Evolutionary conservation across 345 rosid genomes (phyloP).

Genomic region (Corymbia maculata): DNA sequence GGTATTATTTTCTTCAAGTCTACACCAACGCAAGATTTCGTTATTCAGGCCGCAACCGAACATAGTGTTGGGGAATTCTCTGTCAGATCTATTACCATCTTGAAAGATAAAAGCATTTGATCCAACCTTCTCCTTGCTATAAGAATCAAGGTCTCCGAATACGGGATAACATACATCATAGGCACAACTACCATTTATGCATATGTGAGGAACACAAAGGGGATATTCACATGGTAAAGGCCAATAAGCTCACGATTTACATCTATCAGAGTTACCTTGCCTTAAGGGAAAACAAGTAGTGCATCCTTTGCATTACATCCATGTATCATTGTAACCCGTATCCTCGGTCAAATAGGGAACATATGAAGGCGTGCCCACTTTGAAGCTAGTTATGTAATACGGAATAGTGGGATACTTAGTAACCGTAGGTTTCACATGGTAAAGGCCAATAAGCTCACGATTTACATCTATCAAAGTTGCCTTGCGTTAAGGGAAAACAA

Average conservation of each 20-base stretch:
- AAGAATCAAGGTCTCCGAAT: too few relatives aligned
- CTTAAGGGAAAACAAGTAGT: background rate
- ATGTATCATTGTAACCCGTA: too few relatives aligned
- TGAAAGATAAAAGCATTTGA: too few relatives aligned
- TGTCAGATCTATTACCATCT: background rate
- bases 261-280: background rate
- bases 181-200: background rate
- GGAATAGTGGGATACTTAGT: too few relatives aligned
- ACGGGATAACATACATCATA: too few relatives aligned
- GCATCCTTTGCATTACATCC: background rate
- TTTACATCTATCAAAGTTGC: background rate
- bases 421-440: background rate
- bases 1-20: too few relatives aligned
- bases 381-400: too few relatives aligned
- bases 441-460: background rate
- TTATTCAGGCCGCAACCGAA: too few relatives aligned
- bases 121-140: background rate
- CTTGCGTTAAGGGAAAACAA: background rate
- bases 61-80: background rate
- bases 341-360: too few relatives aligned
- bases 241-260: background rate
- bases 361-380: too few relatives aligned
- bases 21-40: too few relatives aligned
- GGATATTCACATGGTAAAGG: background rate
- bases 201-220: background rate